Percentiles rank a stretch among this genome's conserved stretches.
Evolutionary conservation across 371 early-diverging fungal species (phyloP).

Genomic region (Rhizomucor miehei): DNA sequence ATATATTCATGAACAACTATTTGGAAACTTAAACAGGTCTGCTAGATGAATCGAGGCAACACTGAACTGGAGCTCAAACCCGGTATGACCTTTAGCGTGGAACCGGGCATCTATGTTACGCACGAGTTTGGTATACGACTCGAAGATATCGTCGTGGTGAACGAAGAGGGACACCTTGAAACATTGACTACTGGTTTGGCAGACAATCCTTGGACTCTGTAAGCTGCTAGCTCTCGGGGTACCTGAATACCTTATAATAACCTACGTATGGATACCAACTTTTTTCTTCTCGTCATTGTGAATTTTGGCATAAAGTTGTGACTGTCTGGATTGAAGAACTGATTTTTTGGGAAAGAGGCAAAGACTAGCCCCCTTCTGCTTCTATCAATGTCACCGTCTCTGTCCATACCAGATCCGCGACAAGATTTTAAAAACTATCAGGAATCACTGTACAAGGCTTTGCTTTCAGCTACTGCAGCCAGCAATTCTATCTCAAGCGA

Average conservation of each 20-base stretch:
- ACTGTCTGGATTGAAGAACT: no score
- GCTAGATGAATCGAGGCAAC: conserved; percentile 49
- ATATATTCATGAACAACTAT: background rate
- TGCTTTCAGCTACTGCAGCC: conserved; percentile 65
- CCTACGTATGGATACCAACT: no score
- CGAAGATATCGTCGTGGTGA: conserved; percentile 61
- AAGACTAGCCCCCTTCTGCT: no score
- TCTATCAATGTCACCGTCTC: no score
- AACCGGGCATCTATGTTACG: conserved; percentile 57
- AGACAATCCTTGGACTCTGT: conserved; percentile 40
- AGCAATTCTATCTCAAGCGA: conserved; percentile 58
- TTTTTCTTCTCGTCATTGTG: no score
- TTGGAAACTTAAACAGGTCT: background rate
- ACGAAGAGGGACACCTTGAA: conserved; percentile 44
- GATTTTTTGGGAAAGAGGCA: no score
- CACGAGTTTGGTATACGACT: conserved; percentile 52
- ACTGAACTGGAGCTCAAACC: conserved; percentile 31
- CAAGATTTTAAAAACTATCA: conserved; percentile 57
- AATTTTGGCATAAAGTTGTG: no score
- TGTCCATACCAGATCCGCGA: conserved; percentile 34
- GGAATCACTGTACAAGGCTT: conserved; percentile 52
- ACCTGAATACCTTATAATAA: no score
- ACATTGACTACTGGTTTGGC: conserved; percentile 50
- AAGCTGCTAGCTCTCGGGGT: no score
- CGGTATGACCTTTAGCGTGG: conserved; percentile 60